Percentiles rank a stretch among this genome's conserved stretches.
Evolutionary conservation across 177 flowering plant genomes (phyloP).

Genomic region (Telopea speciosissima): DNA sequence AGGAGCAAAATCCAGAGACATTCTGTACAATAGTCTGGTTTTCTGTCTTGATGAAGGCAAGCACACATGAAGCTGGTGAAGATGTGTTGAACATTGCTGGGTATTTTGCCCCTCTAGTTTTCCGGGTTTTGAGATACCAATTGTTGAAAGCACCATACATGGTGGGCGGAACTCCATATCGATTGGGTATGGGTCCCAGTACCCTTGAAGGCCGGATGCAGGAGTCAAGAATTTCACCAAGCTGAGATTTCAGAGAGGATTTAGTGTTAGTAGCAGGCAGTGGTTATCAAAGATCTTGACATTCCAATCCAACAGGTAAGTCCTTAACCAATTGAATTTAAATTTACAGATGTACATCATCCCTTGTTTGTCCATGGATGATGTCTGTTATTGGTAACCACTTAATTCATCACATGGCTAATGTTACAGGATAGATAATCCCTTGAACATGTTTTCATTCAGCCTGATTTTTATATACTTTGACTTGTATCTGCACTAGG

Average conservation of each 20-base stretch:
- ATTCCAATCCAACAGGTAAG: background rate
- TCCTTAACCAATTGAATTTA: background rate
- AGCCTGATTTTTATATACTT: background rate
- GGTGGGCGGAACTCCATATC: slow-evolving; percentile 97
- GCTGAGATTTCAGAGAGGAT: slow-evolving; percentile 34
- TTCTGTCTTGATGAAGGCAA: slow-evolving; percentile 80
- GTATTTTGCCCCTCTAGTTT: slow-evolving; percentile 84
- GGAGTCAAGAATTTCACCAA: slow-evolving; percentile 95
- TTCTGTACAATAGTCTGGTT: slow-evolving; percentile 85
- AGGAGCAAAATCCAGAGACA: slow-evolving; percentile 97
- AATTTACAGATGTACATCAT: background rate
- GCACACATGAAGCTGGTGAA: slow-evolving; percentile 96
- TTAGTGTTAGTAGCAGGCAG: background rate
- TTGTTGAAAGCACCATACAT: slow-evolving; percentile 91
- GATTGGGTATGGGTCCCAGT: slow-evolving; percentile 98
- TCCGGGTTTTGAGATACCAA: slow-evolving; percentile 96
- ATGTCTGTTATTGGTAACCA: background rate
- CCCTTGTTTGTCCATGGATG: background rate
- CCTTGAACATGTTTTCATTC: background rate
- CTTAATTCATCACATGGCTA: background rate
- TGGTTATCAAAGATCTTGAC: background rate
- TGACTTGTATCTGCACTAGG: background rate
- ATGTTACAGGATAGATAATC: background rate
- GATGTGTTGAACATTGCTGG: slow-evolving; percentile 74
- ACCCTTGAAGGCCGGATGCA: slow-evolving; percentile 91